phyloP scores from a whole-genome alignment of 2,329 filamentous ascomycete genomes.

The Chaetomium strumarium region DNA sequence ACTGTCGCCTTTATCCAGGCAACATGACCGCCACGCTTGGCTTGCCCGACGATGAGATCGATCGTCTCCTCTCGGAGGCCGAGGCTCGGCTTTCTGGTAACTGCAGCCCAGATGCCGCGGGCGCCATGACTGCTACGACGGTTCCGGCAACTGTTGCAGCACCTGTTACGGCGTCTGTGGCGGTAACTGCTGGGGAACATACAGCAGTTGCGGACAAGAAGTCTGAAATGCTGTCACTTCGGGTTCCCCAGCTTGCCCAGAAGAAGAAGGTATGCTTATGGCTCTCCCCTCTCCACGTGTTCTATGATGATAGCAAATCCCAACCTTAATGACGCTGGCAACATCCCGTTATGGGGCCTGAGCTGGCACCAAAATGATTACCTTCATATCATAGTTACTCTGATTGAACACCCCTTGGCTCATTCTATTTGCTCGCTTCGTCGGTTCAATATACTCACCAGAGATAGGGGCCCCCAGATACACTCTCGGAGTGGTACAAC shows the following conservation, averaged over 20 bases:
- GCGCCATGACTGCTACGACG: constrained; percentile 12
- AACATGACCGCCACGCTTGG: constrained; percentile 25
- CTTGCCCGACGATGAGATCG: constrained; percentile 34
- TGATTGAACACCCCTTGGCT: constrained; percentile 40
- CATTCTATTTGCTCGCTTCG: constrained; percentile 23
- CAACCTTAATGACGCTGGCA: constrained; percentile 68
- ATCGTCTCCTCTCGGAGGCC: constrained; percentile 34
- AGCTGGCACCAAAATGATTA: constrained; percentile 57
- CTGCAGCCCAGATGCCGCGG: constrained; percentile 12
- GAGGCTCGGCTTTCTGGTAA: constrained; percentile 32
- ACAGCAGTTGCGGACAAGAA: constrained; percentile 16
- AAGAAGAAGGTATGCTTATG: constrained; percentile 30
- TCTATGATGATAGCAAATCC: constrained; percentile 73
- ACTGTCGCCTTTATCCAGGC: constrained; percentile 6
- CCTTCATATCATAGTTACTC: constrained; percentile 65
- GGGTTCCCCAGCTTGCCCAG: constrained; percentile 26
- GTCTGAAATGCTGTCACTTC: constrained; percentile 26
- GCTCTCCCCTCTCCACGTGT: constrained; percentile 9
- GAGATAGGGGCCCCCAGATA: constrained; percentile 30
- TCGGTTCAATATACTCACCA: constrained; percentile 21
- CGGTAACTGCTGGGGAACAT: constrained; percentile 18
- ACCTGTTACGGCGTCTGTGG: constrained; percentile 12
- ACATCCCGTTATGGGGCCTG: constrained; percentile 74
- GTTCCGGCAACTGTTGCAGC: constrained; percentile 16
- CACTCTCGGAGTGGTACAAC: constrained; percentile 83